A percentile compares a stretch with the other conserved stretches of the same genome.
These are phyloP conservation scores for Pseudogymnoascus sp. DNA, from an alignment of 2,329 filamentous ascomycete genomes.

Conservation along the genomic window DNA sequence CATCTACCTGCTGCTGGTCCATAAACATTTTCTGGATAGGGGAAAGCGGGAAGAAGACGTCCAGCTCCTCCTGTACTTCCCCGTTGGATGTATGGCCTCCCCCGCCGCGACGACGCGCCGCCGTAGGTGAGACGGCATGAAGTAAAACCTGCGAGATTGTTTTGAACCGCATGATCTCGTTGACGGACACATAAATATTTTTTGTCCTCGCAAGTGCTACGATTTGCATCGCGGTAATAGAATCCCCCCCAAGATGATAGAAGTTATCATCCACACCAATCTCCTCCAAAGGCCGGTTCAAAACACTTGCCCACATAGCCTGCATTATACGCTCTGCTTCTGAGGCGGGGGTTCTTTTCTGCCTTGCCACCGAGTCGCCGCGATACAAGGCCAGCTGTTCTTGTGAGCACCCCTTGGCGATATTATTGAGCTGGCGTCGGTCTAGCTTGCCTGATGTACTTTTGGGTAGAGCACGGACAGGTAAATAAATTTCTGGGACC, in stretches of 20 bases:
- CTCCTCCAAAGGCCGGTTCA: not conserved
- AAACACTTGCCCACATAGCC: not conserved
- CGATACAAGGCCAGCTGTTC: conserved; percentile 12
- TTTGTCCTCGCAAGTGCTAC: conserved; percentile 11
- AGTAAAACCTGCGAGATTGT: not conserved
- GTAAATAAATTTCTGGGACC: not conserved
- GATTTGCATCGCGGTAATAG: conserved; percentile 21
- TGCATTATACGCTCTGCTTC: not conserved
- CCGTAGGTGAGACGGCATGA: not conserved
- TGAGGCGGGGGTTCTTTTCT: not conserved
- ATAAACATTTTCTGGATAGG: conserved; percentile 25
- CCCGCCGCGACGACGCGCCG: not conserved
- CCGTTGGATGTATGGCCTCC: not conserved
- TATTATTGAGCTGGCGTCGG: not conserved
- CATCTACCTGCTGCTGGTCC: conserved; percentile 12
- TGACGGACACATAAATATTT: not conserved
- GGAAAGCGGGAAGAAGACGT: conserved; percentile 17
- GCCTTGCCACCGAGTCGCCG: conserved; percentile 9
- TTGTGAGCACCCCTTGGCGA: not conserved
- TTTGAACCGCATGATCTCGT: not conserved
- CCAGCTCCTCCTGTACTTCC: conserved; percentile 9
- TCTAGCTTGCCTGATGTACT: conserved; percentile 15
- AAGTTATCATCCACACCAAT: conserved; percentile 8
- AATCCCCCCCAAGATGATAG: conserved; percentile 15
- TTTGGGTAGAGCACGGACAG: conserved; percentile 12